Conservation (phyloP, 495 filamentous ascomycete species). For the Penicillium robsamsonii region DNA sequence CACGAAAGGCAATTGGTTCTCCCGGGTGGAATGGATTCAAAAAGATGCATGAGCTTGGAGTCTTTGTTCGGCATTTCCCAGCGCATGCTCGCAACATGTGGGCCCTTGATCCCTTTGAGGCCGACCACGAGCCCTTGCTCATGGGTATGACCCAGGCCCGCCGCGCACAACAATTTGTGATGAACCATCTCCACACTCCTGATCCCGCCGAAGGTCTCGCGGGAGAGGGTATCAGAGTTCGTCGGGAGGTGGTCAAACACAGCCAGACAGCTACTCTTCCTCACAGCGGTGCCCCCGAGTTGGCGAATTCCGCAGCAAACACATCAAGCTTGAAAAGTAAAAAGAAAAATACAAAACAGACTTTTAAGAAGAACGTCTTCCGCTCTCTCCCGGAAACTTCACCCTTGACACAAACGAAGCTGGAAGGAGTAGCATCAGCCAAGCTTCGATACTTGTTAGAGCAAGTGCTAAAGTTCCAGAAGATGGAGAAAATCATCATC, state of each 20-base stretch:
- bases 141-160: conserved; percentile 58
- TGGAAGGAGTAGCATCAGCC: conserved; percentile 78
- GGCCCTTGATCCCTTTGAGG: conserved; percentile 53
- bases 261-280: conserved; percentile 13
- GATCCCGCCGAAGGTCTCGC: conserved; percentile 54
- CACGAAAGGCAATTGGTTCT: conserved; percentile 57
- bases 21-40: conserved; percentile 64
- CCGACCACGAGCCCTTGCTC: conserved; percentile 35
- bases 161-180: conserved; percentile 58
- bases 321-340: conserved; percentile 17
- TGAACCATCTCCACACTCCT: conserved; percentile 43
- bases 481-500: conserved; percentile 79
- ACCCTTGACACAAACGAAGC: conserved; percentile 56
- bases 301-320: conserved; percentile 9
- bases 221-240: conserved; percentile 45
- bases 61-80: conserved; percentile 63
- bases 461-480: conserved; percentile 61
- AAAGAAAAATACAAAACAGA: conserved; percentile 26
- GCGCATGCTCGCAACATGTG: conserved; percentile 53
- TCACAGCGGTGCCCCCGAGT: conserved; percentile 20
- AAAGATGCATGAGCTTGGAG: conserved; percentile 70
- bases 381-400: conserved; percentile 44
- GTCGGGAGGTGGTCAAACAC: conserved; percentile 30
- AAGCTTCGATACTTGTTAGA: conserved; percentile 87
- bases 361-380: conserved; percentile 33